Evolutionary conservation across 176 grass and related monocot genomes (phyloP), one percentile per base, ranked within the genome.

Genomic region (Tillandsia leiboldiana): DNA sequence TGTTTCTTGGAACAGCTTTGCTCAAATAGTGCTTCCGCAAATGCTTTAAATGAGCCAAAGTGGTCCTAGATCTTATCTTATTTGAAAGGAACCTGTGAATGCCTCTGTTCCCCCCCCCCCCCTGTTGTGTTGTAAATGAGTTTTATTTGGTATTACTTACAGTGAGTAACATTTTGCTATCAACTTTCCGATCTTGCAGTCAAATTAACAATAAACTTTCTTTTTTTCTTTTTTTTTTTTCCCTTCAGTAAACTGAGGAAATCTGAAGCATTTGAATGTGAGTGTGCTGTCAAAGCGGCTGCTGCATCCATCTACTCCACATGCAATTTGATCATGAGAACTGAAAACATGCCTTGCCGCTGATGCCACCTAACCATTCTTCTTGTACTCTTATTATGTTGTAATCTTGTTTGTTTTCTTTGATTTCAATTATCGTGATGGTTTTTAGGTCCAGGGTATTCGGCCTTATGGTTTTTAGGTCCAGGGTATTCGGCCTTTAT

Each of bases 261-360:
- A 64, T 48, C 81, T 5, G 87, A 99, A n/a, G 73, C 77, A 22
- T 69, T 78, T 9, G 90, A 99, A 66, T 77, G 76, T 0, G 84
- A 99, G 70, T 83, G 78, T 81, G 90, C 87, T 2, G 90, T 99
- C 22, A 82, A 90, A 82, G 95, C 95, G 4, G 95, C 95, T 1
- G 95, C 95, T 0, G 95, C 95, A 15, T 99, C 95, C 20, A 93
- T 99, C 72, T 99, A 93, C 69, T 99, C 95, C 12, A 93, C 90
- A 3, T 93, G 90, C 82, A 99, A 83, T 77, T 77, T 90, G 72
- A 77, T 82, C 74, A 84, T 87, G 82, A 88, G 63, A 76, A 78
- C 78, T 6, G 90, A 93, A 48, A 99, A 94, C 9, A 73, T 81
- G 64, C 49, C 87, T 72, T 86, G 79, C 62, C 89, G 87, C 81